These are phyloP conservation scores for Clavispora santaluciae DNA, from an alignment of 805 yeast species.

Conservation along the genomic window DNA sequence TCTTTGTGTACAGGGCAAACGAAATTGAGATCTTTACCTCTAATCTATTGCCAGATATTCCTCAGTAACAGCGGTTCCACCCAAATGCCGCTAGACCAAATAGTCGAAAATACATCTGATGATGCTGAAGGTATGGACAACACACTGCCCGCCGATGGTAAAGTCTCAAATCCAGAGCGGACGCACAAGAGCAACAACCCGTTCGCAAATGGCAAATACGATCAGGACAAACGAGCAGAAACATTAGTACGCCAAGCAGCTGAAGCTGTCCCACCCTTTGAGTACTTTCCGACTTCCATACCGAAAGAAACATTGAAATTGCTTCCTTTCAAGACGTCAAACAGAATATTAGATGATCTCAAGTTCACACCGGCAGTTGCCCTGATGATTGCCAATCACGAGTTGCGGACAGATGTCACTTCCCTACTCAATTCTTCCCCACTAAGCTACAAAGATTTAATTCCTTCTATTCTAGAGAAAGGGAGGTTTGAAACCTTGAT, in stretches of 20 bases:
- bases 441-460: conserved; percentile 30
- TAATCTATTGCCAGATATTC: background rate
- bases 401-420: background rate
- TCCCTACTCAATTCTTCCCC: conserved; percentile 27
- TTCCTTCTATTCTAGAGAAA: conserved; percentile 12
- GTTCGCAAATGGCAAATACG: conserved; percentile 1
- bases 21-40: background rate
- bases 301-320: conserved; percentile 8
- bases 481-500: conserved; percentile 20
- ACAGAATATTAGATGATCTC: conserved; percentile 63
- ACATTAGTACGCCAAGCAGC: background rate
- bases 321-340: conserved; percentile 55
- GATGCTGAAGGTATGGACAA: background rate
- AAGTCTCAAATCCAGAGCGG: too few species aligned
- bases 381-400: background rate
- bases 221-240: background rate
- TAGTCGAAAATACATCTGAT: background rate
- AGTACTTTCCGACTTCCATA: conserved; percentile 11
- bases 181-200: conserved; percentile 9
- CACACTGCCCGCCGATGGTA: too few species aligned
- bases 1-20: background rate
- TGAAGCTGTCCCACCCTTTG: background rate
- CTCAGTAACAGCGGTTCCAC: background rate
- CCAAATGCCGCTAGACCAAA: background rate
- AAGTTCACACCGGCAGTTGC: conserved; percentile 18